Percentiles rank a stretch among this genome's conserved stretches.
Conservation (phyloP, 1,284 basidiomycete species). For the Ceratobasidium sp. region DNA sequence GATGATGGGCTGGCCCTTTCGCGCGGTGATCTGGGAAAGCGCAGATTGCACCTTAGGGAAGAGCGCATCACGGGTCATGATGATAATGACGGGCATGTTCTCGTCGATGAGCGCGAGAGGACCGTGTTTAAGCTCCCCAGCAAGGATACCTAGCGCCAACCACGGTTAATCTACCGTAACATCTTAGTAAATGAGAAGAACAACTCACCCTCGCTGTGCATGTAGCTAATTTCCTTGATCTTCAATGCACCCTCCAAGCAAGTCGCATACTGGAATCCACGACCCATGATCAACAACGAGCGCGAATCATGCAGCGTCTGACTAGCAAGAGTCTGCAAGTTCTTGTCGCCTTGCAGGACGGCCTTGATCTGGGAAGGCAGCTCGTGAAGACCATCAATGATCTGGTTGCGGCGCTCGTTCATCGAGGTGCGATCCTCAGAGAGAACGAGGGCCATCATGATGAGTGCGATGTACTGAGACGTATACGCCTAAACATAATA, state of each 20-base stretch:
- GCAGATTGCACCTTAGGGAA: conserved; percentile 99
- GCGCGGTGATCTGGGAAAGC: conserved; percentile 94
- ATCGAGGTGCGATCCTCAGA: conserved; percentile 97
- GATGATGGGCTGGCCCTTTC: conserved; percentile 95
- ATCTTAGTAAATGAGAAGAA: conserved; percentile 2
- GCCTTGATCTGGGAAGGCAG: conserved; percentile 91
- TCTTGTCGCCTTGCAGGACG: conserved; percentile 84
- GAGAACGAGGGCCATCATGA: conserved; percentile 98
- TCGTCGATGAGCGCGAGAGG: conserved; percentile 98
- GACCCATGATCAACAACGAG: conserved; percentile 95
- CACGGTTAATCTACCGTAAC: not conserved
- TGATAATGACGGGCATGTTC: conserved; percentile 97
- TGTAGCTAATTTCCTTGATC: conserved; percentile 98
- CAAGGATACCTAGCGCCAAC: conserved; percentile 72
- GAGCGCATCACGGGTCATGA: conserved; percentile 98
- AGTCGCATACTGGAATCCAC: conserved; percentile 97
- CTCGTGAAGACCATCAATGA: conserved; percentile 93
- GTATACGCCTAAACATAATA: conserved; percentile 82
- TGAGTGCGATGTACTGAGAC: conserved; percentile 97
- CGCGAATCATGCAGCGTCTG: conserved; percentile 83
- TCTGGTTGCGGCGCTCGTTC: conserved; percentile 88
- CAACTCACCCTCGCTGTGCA: conserved; percentile 83
- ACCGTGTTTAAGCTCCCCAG: conserved; percentile 98
- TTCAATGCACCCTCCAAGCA: conserved; percentile 98
- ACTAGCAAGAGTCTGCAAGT: conserved; percentile 84